These are phyloP conservation scores for Pneumocystis wakefieldiae DNA, from an alignment of 1,139 yeast species.

Conservation along the genomic window DNA sequence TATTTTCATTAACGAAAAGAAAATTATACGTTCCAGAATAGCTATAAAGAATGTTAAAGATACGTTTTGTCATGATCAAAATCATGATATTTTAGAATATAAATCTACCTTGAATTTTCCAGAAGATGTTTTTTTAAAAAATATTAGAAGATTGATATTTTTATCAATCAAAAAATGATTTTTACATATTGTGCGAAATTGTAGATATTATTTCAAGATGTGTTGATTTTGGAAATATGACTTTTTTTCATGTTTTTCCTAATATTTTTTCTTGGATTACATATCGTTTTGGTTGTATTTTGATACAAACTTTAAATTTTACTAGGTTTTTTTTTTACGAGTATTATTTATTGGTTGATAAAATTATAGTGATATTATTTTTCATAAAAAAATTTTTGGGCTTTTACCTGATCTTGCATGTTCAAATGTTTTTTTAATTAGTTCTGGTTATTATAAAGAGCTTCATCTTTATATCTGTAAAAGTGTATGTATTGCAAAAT, in stretches of 20 bases:
- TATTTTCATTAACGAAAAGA: slow-evolving; percentile 11
- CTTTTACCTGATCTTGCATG: not conserved
- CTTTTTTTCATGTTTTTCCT: not conserved
- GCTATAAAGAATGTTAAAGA: not conserved
- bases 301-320: not conserved
- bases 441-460: not conserved
- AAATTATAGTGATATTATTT: not conserved
- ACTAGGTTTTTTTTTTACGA: not conserved
- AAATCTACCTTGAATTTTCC: not conserved
- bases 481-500: not conserved
- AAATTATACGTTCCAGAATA: slow-evolving; percentile 4
- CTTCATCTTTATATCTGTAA: not conserved
- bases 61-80: not conserved
- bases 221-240: not conserved
- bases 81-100: not conserved
- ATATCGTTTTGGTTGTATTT: not conserved
- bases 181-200: not conserved
- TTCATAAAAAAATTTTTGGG: not conserved
- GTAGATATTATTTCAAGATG: not conserved
- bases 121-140: not conserved
- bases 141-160: not conserved
- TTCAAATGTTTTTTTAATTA: not conserved
- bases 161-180: not conserved
- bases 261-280: not conserved
- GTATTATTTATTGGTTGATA: not conserved